Evolutionary conservation across 2,329 filamentous ascomycete species (phyloP).

Genomic region (Trichoderma atrobrunneum): DNA sequence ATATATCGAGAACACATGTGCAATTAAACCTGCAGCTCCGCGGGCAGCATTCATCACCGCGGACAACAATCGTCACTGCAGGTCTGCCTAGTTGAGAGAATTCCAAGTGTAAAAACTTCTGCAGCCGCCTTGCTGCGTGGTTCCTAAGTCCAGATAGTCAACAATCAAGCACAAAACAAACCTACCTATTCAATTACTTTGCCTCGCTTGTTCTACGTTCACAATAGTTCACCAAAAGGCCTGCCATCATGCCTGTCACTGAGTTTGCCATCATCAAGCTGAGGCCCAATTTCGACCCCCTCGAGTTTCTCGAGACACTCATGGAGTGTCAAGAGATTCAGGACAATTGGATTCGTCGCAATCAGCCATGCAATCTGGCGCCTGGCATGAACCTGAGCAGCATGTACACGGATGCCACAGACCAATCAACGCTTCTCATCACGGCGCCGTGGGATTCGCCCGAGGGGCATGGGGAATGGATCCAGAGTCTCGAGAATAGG

Average conservation of each 20-base stretch:
- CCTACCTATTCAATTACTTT: neutral
- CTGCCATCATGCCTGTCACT: slow-evolving; percentile 37
- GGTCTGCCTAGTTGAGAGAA: neutral
- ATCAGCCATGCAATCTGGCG: slow-evolving; percentile 36
- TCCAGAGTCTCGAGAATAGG: slow-evolving; percentile 41
- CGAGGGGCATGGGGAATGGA: slow-evolving; percentile 43
- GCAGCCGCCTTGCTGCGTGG: neutral
- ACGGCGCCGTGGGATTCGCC: slow-evolving; percentile 45
- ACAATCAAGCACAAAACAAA: neutral
- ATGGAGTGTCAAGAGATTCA: slow-evolving; percentile 36
- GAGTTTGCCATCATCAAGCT: slow-evolving; percentile 40
- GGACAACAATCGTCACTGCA: slow-evolving; percentile 1
- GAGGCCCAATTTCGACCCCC: slow-evolving; percentile 27
- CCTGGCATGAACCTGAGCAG: slow-evolving; percentile 36
- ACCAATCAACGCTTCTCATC: slow-evolving; percentile 40
- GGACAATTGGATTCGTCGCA: slow-evolving; percentile 39
- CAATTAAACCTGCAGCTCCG: neutral
- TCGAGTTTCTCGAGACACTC: slow-evolving; percentile 35
- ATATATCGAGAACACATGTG: neutral
- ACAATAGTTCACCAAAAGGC: neutral
- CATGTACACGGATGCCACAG: slow-evolving; percentile 35
- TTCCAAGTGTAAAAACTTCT: neutral
- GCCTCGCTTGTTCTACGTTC: neutral
- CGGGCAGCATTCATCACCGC: neutral
- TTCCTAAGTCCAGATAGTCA: neutral